Percentiles rank a stretch among this genome's conserved stretches.
Conservation (phyloP, 495 filamentous ascomycete genomes). For the Talaromyces stipitatus region DNA sequence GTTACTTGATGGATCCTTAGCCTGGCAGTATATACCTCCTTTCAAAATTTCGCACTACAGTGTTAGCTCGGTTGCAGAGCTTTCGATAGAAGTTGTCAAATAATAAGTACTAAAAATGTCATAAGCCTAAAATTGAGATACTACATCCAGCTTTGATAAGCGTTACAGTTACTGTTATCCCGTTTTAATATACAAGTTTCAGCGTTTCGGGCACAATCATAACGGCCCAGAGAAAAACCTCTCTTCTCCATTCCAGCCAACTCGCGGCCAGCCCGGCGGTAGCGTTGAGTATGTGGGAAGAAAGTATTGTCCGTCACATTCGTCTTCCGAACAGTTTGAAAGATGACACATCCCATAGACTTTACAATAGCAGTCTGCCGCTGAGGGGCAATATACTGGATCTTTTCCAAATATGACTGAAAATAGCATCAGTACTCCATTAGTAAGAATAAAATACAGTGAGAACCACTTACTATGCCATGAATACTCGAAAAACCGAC, state of each 20-base stretch:
- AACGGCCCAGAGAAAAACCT: not conserved
- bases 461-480: constrained; percentile 49
- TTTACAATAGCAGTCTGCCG: constrained; percentile 31
- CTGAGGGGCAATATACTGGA: constrained; percentile 23
- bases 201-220: not conserved
- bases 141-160: too few species aligned
- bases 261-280: not conserved
- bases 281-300: constrained; percentile 3
- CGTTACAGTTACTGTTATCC: too few species aligned
- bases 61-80: too few species aligned
- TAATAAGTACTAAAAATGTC: too few species aligned
- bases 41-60: too few species aligned
- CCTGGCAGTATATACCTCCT: too few species aligned
- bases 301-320: not conserved
- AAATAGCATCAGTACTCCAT: not conserved
- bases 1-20: too few species aligned
- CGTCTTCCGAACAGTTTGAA: not conserved
- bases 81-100: too few species aligned
- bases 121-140: too few species aligned
- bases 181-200: too few species aligned
- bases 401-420: constrained; percentile 21
- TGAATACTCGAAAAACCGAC: constrained; percentile 59
- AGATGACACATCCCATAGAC: constrained; percentile 19
- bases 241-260: constrained; percentile 6
- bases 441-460: not conserved